Evolutionary conservation across 1,284 basidiomycete species (phyloP).

Genomic region (Cutaneotrichosporon cavernicola): DNA sequence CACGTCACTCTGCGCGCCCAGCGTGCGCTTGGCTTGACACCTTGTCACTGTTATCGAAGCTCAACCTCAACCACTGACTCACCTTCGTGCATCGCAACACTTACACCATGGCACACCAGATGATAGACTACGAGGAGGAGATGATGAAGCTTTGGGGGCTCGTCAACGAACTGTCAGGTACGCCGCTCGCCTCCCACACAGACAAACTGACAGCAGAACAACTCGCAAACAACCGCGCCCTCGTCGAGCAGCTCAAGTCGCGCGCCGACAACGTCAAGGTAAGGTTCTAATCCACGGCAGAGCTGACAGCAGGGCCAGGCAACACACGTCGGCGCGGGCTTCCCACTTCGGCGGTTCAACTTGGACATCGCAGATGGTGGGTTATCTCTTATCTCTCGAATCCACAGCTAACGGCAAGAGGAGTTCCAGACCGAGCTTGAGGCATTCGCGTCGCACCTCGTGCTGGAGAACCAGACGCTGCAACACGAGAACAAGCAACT

Average conservation of each 20-base stretch:
- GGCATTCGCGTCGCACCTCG: constrained; percentile 79
- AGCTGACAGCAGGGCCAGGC: constrained; percentile 65
- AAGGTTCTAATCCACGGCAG: not conserved
- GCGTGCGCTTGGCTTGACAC: not conserved
- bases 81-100: not conserved
- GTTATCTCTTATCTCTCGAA: constrained; percentile 25
- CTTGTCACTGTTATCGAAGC: not conserved
- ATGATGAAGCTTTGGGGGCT: constrained; percentile 72
- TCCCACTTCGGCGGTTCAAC: constrained; percentile 82
- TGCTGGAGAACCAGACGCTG: constrained; percentile 89
- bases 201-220: constrained; percentile 61
- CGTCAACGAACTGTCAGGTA: constrained; percentile 66
- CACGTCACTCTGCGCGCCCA: not conserved
- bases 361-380: constrained; percentile 85
- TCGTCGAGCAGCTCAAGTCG: constrained; percentile 68
- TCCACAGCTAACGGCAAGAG: constrained; percentile 62
- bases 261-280: constrained; percentile 81
- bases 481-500: constrained; percentile 94
- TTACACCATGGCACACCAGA: constrained; percentile 29
- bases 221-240: constrained; percentile 77
- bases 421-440: constrained; percentile 90
- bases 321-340: constrained; percentile 72
- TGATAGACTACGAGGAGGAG: constrained; percentile 61
- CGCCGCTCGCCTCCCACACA: constrained; percentile 5
- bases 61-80: not conserved